phyloP scores from a whole-genome alignment of 2,329 filamentous ascomycete genomes.

The Purpureocillium lavendulum region DNA sequence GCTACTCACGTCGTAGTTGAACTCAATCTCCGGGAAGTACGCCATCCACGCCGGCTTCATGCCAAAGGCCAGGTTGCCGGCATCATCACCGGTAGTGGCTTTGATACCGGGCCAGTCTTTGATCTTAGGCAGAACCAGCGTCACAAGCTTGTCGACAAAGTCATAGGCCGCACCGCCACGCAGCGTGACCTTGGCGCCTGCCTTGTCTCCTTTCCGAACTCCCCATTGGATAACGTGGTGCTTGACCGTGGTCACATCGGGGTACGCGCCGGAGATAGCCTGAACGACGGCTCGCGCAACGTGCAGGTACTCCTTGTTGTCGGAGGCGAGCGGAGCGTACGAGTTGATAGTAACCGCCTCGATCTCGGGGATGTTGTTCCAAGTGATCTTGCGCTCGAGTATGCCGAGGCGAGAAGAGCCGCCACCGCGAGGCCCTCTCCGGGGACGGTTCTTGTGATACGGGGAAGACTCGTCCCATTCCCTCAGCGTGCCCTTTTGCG shows the following conservation, averaged over 20 bases:
- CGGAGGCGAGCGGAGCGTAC: slow-evolving; percentile 59
- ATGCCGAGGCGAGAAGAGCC: slow-evolving; percentile 55
- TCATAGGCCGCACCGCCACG: slow-evolving; percentile 76
- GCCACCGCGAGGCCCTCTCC: slow-evolving; percentile 75
- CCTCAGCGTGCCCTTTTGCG: slow-evolving; percentile 57
- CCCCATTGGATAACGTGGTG: slow-evolving; percentile 68
- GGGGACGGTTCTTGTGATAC: slow-evolving; percentile 86
- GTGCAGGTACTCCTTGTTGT: slow-evolving; percentile 68
- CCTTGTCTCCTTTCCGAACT: slow-evolving; percentile 60
- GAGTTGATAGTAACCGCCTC: slow-evolving; percentile 73
- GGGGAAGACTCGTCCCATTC: slow-evolving; percentile 85
- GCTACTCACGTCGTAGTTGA: slow-evolving; percentile 83
- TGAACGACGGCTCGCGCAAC: slow-evolving; percentile 79
- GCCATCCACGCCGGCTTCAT: slow-evolving; percentile 67
- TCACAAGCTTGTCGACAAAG: slow-evolving; percentile 83
- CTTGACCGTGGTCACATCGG: slow-evolving; percentile 60
- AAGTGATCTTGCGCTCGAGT: slow-evolving; percentile 66
- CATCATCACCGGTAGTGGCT: slow-evolving; percentile 66
- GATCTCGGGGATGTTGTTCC: slow-evolving; percentile 78
- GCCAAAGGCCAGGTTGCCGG: slow-evolving; percentile 81
- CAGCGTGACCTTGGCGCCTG: slow-evolving; percentile 71
- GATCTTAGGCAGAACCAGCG: slow-evolving; percentile 86
- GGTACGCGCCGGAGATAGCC: slow-evolving; percentile 72
- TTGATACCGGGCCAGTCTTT: slow-evolving; percentile 82
- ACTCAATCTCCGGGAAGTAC: slow-evolving; percentile 87